Evolutionary conservation across 495 filamentous ascomycete genomes (phyloP), one percentile per base, ranked within the genome.

Genomic region (Penicillium silybi): DNA sequence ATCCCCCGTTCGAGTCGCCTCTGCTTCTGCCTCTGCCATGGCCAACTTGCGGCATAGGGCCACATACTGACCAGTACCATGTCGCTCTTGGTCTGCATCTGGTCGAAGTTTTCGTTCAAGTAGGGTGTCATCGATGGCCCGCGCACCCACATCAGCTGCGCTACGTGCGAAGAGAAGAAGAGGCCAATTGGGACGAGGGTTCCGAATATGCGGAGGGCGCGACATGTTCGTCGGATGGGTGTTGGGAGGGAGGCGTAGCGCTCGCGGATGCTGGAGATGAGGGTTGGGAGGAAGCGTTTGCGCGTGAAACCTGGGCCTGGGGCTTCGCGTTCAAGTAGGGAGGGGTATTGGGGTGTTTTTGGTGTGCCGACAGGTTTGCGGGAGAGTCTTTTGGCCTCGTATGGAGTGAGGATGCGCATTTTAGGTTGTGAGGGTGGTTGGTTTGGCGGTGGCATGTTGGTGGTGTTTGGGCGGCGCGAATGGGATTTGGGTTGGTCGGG

Each of bases 121-220:
- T 81, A 86, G 0, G 88, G 88, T 47, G 85, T 88, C 88, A 92
- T 92, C 15, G 83, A 87, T 18, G 81, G 72, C 3, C 88, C 88
- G 23, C 68, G 73, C 55, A 90, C 82, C 69, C 75, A 75, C 58
- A 83, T 82, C 23, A 86, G 54, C 53, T 85, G 75, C 43, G 78
- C 74, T 45, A 89, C 72, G 58, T 86, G 74, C 41, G 77, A 73
- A 44, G 83, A 80, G 70, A 89, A 80, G 70, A 82, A 85, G 39
- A 85, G 75, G 20, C 80, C 63, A 23, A 86, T 79, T 1, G 86
- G 86, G 23, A 88, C 58, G 67, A 84, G 75, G 26, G 84, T 80
- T 23, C 76, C 74, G 53, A 83, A 71, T 50, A 76, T 64, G 58
- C 85, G 69, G 38, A 83, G 69, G 26, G 58, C 46, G 52, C 64